Base-by-base conservation (phyloP, 441 rosid genomes). In the Gossypium gossypioides region DNA sequence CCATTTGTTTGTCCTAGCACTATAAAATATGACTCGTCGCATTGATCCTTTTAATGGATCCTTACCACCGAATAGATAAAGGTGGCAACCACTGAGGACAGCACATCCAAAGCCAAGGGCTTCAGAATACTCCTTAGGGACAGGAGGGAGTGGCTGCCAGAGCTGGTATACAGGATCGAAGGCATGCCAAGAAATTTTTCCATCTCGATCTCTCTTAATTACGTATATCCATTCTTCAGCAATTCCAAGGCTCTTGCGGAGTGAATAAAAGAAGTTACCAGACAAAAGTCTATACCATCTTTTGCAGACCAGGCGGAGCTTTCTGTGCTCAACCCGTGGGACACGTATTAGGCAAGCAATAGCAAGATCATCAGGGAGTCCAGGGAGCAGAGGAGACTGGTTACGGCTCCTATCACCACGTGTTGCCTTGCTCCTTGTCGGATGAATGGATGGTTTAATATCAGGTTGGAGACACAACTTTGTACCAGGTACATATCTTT, bases 61-160 rank as follows among this genome's bases (percentile, higher is more conserved):
- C 74, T 85, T 83, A 51, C 89, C 89, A 69, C 89, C 89, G 34
- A 85, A 85, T 67, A 85, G 74, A 80, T 85, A 85, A 27, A 85
- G 85, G 80, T 85, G 85, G 56, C 86, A 85, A 7, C 89, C 85
- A 74, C 89, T 79, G 6, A 85, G 82, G 72, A 85, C 85, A 0
- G 89, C 87, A 71, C 89, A 85, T 32, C 89, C 89, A 16, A 85
- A 85, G 25, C 87, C 89, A 67, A 82, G 83, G 59, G 85, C 85
- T 76, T 79, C 87, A 1, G 87, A 78, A 55, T 85, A 85, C 72
- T 85, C 89, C 76, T 76, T 81, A 0, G 89, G 89, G 15, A 85
- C 79, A 2, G 89, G 89, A 42, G 89, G 87, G 22, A 85, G 84
- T 40, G 84, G 84, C 76, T 80, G 89, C 86, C 89, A 85, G 10